Conservation (phyloP, 306 rosid genomes). For the Prunus padus region DNA sequence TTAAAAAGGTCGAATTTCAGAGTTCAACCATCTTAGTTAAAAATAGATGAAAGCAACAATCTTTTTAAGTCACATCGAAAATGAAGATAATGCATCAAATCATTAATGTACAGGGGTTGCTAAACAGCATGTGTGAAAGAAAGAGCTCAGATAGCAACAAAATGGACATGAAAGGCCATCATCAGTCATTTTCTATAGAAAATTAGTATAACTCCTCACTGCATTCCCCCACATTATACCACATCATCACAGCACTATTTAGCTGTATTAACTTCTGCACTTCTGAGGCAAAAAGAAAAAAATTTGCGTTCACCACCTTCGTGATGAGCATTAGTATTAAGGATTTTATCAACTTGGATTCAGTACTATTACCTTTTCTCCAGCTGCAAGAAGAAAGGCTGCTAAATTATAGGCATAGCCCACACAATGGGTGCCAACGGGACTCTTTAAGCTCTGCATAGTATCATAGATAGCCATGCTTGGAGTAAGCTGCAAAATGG, state of each 20-base stretch:
- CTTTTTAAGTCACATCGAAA: background rate
- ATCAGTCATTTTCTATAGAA: background rate
- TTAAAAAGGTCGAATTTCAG: background rate
- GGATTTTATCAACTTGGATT: background rate
- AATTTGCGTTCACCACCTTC: background rate
- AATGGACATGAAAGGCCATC: background rate
- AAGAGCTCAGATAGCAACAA: background rate
- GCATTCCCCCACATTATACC: background rate
- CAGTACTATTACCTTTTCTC: constrained; percentile 66
- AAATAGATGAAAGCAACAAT: background rate
- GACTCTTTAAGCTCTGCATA: constrained; percentile 83
- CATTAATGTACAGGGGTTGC: background rate
- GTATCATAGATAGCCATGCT: constrained; percentile 86
- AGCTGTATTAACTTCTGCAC: background rate
- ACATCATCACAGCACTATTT: background rate
- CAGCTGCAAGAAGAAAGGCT: constrained; percentile 86
- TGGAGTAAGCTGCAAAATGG: constrained; percentile 79
- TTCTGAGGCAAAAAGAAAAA: background rate
- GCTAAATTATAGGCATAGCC: constrained; percentile 80
- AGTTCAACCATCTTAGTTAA: constrained; percentile 13
- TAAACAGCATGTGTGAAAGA: background rate
- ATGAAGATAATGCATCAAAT: background rate
- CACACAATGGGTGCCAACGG: constrained; percentile 80
- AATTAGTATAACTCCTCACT: background rate
- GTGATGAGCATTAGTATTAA: background rate